Conservation (phyloP, 148 eudicot species). For the Silene latifolia region DNA sequence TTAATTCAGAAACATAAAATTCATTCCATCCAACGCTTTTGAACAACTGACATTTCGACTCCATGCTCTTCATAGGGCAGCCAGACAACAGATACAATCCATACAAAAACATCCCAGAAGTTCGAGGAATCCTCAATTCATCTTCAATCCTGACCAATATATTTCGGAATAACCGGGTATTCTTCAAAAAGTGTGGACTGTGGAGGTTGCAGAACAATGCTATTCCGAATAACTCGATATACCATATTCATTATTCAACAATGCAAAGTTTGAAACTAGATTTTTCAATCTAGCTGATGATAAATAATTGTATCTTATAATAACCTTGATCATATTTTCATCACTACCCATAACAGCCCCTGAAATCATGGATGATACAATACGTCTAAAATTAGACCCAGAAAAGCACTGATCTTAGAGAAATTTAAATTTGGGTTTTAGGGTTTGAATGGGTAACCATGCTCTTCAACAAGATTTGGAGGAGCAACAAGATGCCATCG, state of each 20-base stretch:
- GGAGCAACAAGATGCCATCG: too few species aligned
- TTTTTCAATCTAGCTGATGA: too few species aligned
- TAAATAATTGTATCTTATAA: too few species aligned
- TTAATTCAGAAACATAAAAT: conserved; percentile 3
- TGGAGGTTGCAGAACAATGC: neutral
- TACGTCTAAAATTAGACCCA: conserved; percentile 11
- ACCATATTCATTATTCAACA: conserved; percentile 5
- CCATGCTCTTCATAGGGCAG: conserved; percentile 8
- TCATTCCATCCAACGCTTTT: conserved; percentile 32
- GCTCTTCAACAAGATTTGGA: too few species aligned
- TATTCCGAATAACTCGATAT: conserved; percentile 11
- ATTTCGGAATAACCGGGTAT: neutral
- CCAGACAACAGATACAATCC: conserved; percentile 7
- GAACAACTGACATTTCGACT: conserved; percentile 14
- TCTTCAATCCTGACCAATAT: conserved; percentile 16
- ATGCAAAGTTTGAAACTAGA: too few species aligned
- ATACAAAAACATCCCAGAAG: conserved; percentile 15
- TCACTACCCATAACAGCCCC: too few species aligned
- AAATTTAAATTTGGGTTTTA: conserved; percentile 33
- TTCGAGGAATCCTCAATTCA: conserved; percentile 23
- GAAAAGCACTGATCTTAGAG: conserved; percentile 26
- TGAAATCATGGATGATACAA: too few species aligned
- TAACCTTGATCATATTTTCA: too few species aligned
- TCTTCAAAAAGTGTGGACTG: too few species aligned
- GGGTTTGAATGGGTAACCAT: too few species aligned